Base-by-base conservation (phyloP, 2,329 filamentous ascomycete genomes). In the Colletotrichum noveboracense region DNA sequence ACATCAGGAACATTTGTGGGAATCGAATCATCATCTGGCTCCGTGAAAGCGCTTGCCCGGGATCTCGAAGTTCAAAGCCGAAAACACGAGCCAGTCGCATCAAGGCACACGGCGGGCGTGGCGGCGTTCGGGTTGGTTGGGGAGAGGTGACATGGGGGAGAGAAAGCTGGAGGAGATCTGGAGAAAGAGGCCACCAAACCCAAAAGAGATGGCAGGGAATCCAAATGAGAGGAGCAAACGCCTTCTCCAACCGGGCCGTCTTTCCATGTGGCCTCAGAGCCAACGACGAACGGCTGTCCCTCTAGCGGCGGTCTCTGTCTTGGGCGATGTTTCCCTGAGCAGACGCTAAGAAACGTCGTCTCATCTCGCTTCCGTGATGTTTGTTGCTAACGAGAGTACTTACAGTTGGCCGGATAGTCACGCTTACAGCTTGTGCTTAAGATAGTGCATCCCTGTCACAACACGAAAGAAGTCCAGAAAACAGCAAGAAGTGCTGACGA, bases 241-340 rank as follows among this genome's bases (percentile, higher is more conserved):
- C 60, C 64, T 26, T 58, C 64, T 52, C 32, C 32, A 73, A 6
- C 73, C 70, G 73, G 73, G 24, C 73, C 73, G 73, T 68, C 73
- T 73, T 73, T 75, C 73, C 73, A 75, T 75, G 73, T 68, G 70
- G 69, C 26, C 73, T 73, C 55, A 66, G 71, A 56, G 38, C 43
- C 56, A 68, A 72, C 55, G 28, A 21, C n/a, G 32, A 36, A 30
- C 13, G 26, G 64, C 61, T 43, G 18, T 55, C 32, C 14, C 21
- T 58, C 28, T 48, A 21, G 30, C 56, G 14, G 24, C 18, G 69
- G 34, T 58, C 26, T 55, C 7, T 58, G 10, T 48, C 43, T 48
- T 21, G 3, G 43, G n/a, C 43, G 43, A 13, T 48, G 43, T 48
- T 52, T 52, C 14, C 0, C 43, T 52, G 43, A 52, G 43, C 0